phyloP scores from a whole-genome alignment of 768 basidiomycete species.

The Ephemerocybe angulata region DNA sequence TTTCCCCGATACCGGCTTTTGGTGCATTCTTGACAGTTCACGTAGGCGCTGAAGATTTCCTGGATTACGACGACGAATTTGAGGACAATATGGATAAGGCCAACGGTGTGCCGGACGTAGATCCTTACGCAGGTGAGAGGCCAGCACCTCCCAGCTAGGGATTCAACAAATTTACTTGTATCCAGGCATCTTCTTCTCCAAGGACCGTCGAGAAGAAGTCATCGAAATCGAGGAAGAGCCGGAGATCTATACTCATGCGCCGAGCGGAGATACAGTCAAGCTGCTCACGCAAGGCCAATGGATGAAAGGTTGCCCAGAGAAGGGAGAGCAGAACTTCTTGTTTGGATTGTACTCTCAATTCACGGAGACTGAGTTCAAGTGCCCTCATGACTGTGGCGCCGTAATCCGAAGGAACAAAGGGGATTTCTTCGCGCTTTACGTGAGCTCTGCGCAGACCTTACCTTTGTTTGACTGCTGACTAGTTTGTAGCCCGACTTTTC shows the following conservation, averaged over 20 bases:
- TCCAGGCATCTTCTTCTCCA: constrained; percentile 89
- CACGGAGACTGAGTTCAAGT: constrained; percentile 56
- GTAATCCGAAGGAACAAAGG: constrained; percentile 57
- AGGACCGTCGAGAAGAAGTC: constrained; percentile 87
- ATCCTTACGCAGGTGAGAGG: constrained; percentile 80
- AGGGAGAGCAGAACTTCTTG: constrained; percentile 83
- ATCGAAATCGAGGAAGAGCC: constrained; percentile 87
- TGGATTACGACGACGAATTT: constrained; percentile 83
- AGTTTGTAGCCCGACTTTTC: constrained; percentile 63
- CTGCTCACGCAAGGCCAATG: constrained; percentile 87
- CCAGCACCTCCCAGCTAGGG: constrained; percentile 2
- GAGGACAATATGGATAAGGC: constrained; percentile 42
- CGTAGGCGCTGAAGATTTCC: constrained; percentile 51
- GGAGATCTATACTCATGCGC: constrained; percentile 45
- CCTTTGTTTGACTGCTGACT: constrained; percentile 7
- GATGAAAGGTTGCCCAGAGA: constrained; percentile 98
- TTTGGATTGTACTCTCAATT: constrained; percentile 82
- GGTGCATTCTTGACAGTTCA: too few relatives aligned
- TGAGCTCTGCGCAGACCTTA: constrained; percentile 35
- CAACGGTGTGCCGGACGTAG: constrained; percentile 54
- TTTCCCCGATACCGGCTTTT: background rate
- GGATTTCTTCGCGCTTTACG: constrained; percentile 82
- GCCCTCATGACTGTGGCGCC: constrained; percentile 74
- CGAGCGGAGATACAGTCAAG: constrained; percentile 44
- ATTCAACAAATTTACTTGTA: constrained; percentile 4